A percentile compares a stretch with the other conserved stretches of the same genome.
phyloP scores from a whole-genome alignment of 2,329 filamentous ascomycete species.

The Colletotrichum gloeosporioides region DNA sequence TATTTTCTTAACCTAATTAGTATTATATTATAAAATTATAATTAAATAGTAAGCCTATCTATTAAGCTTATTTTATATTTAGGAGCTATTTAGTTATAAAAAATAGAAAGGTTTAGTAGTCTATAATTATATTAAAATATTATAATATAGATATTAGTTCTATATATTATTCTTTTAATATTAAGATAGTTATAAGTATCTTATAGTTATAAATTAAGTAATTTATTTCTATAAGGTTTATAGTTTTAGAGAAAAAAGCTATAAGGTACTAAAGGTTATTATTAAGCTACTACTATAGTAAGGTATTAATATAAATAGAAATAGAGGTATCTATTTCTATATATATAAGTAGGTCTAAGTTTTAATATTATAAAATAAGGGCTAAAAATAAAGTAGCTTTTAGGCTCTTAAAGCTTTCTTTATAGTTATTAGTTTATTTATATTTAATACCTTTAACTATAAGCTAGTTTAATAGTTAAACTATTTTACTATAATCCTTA shows the following conservation, averaged over 20 bases:
- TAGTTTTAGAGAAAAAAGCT: neutral
- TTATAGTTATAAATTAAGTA: neutral
- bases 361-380: neutral
- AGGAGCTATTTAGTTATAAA: neutral
- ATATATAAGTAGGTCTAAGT: neutral
- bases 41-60: neutral
- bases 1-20: neutral
- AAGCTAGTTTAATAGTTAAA: too few relatives aligned
- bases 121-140: neutral
- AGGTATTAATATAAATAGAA: neutral
- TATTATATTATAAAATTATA: neutral
- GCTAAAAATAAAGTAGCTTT: neutral
- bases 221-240: neutral
- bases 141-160: neutral
- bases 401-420: fast-evolving
- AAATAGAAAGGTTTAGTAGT: neutral
- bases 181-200: neutral
- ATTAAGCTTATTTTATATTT: neutral
- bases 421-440: neutral
- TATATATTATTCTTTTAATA: neutral
- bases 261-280: neutral
- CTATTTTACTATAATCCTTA: too few relatives aligned
- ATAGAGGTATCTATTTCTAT: neutral
- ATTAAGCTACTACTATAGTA: neutral
- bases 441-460: neutral